Evolutionary conservation across 345 rosid genomes (phyloP), one percentile per base, ranked within the genome.

Genomic region (Dimocarpus longan): DNA sequence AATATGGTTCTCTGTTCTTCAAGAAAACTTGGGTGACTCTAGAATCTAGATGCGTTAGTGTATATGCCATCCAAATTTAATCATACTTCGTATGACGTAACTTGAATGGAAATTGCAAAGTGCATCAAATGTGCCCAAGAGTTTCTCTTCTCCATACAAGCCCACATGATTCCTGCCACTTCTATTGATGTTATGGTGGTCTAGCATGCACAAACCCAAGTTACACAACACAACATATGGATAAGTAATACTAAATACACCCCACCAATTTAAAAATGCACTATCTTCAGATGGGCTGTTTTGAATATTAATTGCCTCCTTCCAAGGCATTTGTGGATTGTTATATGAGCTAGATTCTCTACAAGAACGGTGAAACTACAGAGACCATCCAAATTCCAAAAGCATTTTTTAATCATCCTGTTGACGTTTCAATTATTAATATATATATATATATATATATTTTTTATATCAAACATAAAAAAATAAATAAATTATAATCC

Each of bases 331-430:
- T 43, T 57, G 19, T 28, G 26, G 63, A 28, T 28, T 15, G 1
- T 28, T 50, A 8, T 32, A 70, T 6, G 60, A 15, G 22, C 12
- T 26, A 10, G 59, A 16, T 71, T 24, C 42, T 5, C 5, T 12
- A n/a, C 10, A 56, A n/a, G 39, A 74, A 74, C 11, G 56, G 21
- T 57, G 77, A 0, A 5, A 64, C 59, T 6, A 44, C 10, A 1
- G 6, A 62, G 64, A 69, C 26, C 68, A 62, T 73, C 79, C 67
- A 77, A 65, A 32, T 62, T 77, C 79, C 73, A 77, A 70, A 22
- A 69, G 32, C 48, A 5, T 62, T 69, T 70, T 48, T 69, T 48
- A 62, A 74, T 66, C 74, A 57, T 73, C 43, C 40, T 44, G 16
- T 46, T 16, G 52, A 76, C 50, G 42, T 8, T 5, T 44, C 40